phyloP scores from a whole-genome alignment of 2,329 filamentous ascomycete species.

The Laburnicola sp. region DNA sequence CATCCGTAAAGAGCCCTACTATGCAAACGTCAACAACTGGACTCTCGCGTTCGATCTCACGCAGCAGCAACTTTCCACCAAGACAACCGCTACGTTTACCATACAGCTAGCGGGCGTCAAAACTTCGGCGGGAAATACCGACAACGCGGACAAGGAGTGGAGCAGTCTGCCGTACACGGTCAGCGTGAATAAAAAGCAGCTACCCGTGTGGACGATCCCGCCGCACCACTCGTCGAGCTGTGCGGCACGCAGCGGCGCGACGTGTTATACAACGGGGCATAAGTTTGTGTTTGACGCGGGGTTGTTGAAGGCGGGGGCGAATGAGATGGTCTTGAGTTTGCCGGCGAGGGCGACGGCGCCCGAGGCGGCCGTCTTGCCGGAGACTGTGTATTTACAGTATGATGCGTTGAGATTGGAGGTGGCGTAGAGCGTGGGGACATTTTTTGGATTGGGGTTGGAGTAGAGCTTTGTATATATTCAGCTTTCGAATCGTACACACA shows the following conservation, averaged over 20 bases:
- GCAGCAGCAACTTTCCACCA: slow-evolving; percentile 42
- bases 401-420: slow-evolving; percentile 66
- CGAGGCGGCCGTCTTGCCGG: slow-evolving; percentile 60
- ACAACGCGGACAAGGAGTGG: slow-evolving; percentile 59
- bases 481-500: no score
- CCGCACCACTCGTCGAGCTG: slow-evolving; percentile 51
- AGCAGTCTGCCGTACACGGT: slow-evolving; percentile 58
- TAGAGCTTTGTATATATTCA: no score
- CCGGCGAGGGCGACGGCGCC: slow-evolving; percentile 63
- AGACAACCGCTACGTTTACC: slow-evolving; percentile 59
- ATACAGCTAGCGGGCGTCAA: slow-evolving; percentile 66
- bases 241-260: slow-evolving; percentile 61
- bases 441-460: no score
- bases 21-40: slow-evolving; percentile 42
- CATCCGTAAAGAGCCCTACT: slow-evolving; percentile 46
- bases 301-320: slow-evolving; percentile 56
- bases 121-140: slow-evolving; percentile 64
- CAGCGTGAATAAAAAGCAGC: slow-evolving; percentile 50
- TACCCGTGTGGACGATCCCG: slow-evolving; percentile 61
- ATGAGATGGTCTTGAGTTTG: slow-evolving; percentile 60
- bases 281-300: slow-evolving; percentile 61
- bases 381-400: slow-evolving; percentile 65
- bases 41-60: slow-evolving; percentile 23
- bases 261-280: slow-evolving; percentile 64
- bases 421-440: slow-evolving; percentile 26